These are phyloP conservation scores for Ascodesmis nigricans DNA, from an alignment of 495 filamentous ascomycete genomes.

Conservation along the genomic window DNA sequence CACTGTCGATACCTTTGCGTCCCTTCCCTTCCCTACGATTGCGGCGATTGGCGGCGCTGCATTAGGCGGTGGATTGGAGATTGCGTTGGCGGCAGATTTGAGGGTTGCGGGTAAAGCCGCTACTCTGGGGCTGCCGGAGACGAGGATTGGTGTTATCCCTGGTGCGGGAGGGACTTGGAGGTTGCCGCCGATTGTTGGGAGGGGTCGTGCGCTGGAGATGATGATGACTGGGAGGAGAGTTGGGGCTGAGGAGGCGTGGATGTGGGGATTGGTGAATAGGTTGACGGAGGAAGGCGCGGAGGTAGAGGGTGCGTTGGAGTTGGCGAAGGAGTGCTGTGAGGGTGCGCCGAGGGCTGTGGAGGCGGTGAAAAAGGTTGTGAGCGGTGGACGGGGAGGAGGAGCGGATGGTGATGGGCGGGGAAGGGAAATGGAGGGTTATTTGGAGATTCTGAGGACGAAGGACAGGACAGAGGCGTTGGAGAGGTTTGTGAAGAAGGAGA, in stretches of 20 bases:
- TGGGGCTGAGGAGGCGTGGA: slow-evolving; percentile 54
- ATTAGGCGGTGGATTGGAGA: slow-evolving; percentile 78
- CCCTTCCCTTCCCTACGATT: slow-evolving; percentile 71
- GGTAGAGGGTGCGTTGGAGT: slow-evolving; percentile 42
- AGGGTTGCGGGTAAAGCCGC: slow-evolving; percentile 58
- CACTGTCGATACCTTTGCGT: slow-evolving; percentile 43
- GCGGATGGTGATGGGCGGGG: slow-evolving; percentile 39
- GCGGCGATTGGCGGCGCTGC: slow-evolving; percentile 58
- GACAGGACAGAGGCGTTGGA: slow-evolving; percentile 65
- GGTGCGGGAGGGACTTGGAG: slow-evolving; percentile 85
- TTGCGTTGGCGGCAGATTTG: slow-evolving; percentile 67
- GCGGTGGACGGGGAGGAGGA: slow-evolving; percentile 28
- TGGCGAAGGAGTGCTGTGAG: slow-evolving; percentile 64
- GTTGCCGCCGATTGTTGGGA: slow-evolving; percentile 53
- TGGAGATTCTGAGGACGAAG: slow-evolving; percentile 53
- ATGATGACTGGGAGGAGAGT: slow-evolving; percentile 71
- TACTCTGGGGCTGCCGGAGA: slow-evolving; percentile 68
- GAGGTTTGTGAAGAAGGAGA: slow-evolving; percentile 77
- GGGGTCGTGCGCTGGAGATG: slow-evolving; percentile 53
- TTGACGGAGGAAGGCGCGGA: slow-evolving; percentile 44
- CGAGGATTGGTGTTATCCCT: slow-evolving; percentile 74
- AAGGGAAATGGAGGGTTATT: slow-evolving; percentile 68
- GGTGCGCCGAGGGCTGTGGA: slow-evolving; percentile 64
- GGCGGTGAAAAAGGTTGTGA: slow-evolving; percentile 49
- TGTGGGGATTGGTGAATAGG: slow-evolving; percentile 62